Percentiles rank a stretch among this genome's conserved stretches.
phyloP scores from a whole-genome alignment of 1,284 basidiomycete species.

The Fereydounia khargensis region DNA sequence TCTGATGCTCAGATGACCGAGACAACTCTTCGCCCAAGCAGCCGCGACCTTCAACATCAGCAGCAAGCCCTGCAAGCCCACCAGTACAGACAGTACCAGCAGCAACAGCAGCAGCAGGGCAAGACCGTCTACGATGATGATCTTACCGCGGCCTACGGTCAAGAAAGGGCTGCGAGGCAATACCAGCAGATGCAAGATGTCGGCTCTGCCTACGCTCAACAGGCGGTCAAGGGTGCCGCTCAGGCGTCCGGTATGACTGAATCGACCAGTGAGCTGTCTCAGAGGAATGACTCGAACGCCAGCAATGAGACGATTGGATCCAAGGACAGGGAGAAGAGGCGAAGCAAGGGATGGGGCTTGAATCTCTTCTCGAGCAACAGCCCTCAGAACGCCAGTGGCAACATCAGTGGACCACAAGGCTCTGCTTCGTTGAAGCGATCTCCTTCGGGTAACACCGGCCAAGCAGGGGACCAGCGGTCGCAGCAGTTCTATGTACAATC shows the following conservation, averaged over 20 bases:
- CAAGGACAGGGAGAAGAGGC: conserved; percentile 23
- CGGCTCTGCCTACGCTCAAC: background rate
- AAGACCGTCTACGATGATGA: conserved; percentile 18
- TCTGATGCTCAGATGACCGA: conserved; percentile 21
- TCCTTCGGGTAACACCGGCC: conserved; percentile 2
- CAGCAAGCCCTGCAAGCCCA: conserved; percentile 21
- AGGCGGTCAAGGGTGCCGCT: background rate
- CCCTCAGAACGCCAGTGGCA: background rate
- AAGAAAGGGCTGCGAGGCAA: background rate
- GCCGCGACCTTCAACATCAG: conserved; percentile 5
- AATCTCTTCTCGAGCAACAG: conserved; percentile 17
- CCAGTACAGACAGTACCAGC: conserved; percentile 29
- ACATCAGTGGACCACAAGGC: too few relatives aligned
- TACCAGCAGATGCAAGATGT: background rate
- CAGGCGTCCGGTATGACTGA: background rate
- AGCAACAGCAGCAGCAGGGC: background rate
- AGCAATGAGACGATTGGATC: conserved; percentile 38
- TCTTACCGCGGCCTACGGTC: conserved; percentile 9
- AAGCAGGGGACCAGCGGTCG: too few relatives aligned
- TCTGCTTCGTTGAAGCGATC: background rate
- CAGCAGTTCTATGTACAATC: conserved; percentile 5
- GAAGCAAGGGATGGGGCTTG: conserved; percentile 40
- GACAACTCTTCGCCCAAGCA: conserved; percentile 8
- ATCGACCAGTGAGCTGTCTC: conserved; percentile 24
- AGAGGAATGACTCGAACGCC: conserved; percentile 24